Conservation (phyloP, 2,329 filamentous ascomycete species). For the Stagonosporopsis cucurbitacearum region DNA sequence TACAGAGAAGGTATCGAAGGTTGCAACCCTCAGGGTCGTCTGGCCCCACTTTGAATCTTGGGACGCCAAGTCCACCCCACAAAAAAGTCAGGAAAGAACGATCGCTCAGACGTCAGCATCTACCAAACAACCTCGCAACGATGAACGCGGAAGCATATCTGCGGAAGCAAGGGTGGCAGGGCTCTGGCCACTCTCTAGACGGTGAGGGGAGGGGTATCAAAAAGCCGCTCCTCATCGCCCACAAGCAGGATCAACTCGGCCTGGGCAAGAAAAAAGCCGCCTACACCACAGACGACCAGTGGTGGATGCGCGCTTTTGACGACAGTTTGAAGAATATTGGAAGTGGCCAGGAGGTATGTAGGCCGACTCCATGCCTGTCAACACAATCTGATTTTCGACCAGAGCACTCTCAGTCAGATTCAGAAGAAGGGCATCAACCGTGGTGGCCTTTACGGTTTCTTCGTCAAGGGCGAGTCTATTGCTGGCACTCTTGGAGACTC, state of each 20-base stretch:
- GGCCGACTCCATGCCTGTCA: slow-evolving; percentile 27
- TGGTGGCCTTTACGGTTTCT: slow-evolving; percentile 78
- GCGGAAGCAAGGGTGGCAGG: slow-evolving; percentile 86
- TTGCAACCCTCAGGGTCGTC: not conserved
- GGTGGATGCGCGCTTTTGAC: slow-evolving; percentile 97
- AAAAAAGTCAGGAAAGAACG: slow-evolving; percentile 17
- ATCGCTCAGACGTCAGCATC: not conserved
- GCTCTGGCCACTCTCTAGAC: slow-evolving; percentile 86
- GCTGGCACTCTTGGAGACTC: slow-evolving; percentile 67
- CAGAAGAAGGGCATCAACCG: slow-evolving; percentile 55
- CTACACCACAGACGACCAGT: slow-evolving; percentile 74
- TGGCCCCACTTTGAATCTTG: not conserved
- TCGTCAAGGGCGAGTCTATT: slow-evolving; percentile 81
- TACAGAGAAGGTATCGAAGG: not conserved
- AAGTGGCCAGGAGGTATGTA: slow-evolving; percentile 36
- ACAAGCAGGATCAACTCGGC: slow-evolving; percentile 81
- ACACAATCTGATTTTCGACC: slow-evolving; percentile 42
- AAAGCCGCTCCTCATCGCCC: slow-evolving; percentile 81
- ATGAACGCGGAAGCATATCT: slow-evolving; percentile 90
- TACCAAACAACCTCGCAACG: not conserved
- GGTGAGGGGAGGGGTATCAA: slow-evolving; percentile 76
- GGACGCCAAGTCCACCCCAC: slow-evolving; percentile 12
- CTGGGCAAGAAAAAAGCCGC: slow-evolving; percentile 73
- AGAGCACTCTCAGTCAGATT: slow-evolving; percentile 60
- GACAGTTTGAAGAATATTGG: slow-evolving; percentile 76